Evolutionary conservation across 257 asterid genomes (phyloP).

Genomic region (Nicotiana noctiflora): DNA sequence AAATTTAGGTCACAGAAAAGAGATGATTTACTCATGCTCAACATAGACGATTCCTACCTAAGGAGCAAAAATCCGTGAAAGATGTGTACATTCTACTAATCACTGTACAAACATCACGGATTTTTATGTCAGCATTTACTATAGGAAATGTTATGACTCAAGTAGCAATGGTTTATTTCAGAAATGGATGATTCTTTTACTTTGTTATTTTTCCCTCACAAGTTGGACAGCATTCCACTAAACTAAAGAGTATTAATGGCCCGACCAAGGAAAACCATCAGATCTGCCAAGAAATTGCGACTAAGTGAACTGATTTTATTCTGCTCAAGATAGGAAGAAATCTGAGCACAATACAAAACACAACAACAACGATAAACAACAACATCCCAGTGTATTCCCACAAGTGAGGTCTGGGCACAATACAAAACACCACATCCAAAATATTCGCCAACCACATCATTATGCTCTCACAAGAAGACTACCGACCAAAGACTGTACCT

Average conservation of each 20-base stretch:
- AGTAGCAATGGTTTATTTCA: background rate
- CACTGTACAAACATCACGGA: background rate
- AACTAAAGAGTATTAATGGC: background rate
- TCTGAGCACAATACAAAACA: background rate
- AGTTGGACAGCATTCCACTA: background rate
- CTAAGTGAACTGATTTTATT: background rate
- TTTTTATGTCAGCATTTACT: background rate
- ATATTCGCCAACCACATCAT: background rate
- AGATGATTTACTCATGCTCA: background rate
- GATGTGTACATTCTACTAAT: background rate
- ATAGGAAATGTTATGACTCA: background rate
- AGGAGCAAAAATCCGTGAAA: background rate
- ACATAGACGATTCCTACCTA: background rate
- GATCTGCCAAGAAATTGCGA: background rate
- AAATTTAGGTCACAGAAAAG: background rate
- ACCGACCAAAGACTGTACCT: constrained; percentile 34
- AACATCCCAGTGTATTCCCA: no score
- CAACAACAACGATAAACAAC: background rate
- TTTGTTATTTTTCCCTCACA: background rate
- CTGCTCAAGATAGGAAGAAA: background rate
- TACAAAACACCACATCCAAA: background rate
- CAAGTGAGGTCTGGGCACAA: no score
- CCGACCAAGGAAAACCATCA: background rate
- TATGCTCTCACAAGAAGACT: background rate
- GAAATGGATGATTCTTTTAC: background rate